Base-by-base conservation (phyloP, 2,329 filamentous ascomycete genomes). In the Neonectria coccinea region DNA sequence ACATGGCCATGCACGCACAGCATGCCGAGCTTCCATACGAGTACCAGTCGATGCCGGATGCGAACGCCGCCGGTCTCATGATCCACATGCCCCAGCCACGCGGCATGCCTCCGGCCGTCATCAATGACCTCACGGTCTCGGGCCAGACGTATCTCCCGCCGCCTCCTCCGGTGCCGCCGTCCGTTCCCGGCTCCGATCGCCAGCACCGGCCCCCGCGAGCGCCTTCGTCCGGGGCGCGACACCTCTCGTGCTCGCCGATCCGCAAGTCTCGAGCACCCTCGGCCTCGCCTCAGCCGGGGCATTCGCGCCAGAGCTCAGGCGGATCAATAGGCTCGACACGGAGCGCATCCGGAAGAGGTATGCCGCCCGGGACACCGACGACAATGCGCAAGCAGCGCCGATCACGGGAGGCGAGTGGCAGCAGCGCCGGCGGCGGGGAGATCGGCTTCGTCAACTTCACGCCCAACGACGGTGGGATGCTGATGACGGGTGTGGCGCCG, bases 381-480 rank as follows among this genome's bases (percentile, higher is more conserved):
- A 76, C 77, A 65, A 77, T 81, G 47, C 77, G 77, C 66, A 81
- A 81, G 71, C 76, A 78, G 68, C 75, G 79, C 9, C 73, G 79
- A 18, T 80, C 79, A 7, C 75, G 80, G 36, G 76, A 80, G 57
- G 70, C 74, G 11, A 78, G 78, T 62, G 74, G 74, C 16, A 66
- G 72, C 31, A 75, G 69, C 75, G 61, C 56, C 56, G 58, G 72
- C 10, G 72, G 76, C 8, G 69, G 75, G 3, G 73, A 74, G 3
- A 81, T 87, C 9, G 86, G 87, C 11, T 98, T 98, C 75, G 92
- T 97, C 68, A 98, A 98, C 79, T 97, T 92, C 79, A 97, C 94
- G 1, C 90, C 93, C 1, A 84, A 86, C 54, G 94, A 99, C 78
- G 90, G 89, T 73, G 83, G 86, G 14, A 88, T 91, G 75, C 90